Evolutionary conservation across 2,329 filamentous ascomycete species (phyloP).

Genomic region (Rutstroemia sp.): DNA sequence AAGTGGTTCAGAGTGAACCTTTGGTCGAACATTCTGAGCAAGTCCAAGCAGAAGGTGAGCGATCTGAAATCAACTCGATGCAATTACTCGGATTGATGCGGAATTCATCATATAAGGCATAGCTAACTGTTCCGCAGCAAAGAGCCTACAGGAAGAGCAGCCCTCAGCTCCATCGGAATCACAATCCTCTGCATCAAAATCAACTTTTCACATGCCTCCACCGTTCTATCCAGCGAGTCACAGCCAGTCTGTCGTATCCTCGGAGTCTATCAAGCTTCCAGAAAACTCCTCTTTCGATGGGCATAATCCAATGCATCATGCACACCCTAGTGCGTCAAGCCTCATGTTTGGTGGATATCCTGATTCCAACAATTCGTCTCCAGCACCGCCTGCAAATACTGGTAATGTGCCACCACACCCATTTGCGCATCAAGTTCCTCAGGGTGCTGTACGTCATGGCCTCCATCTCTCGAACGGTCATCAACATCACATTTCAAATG

Average conservation of each 20-base stretch:
- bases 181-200: constrained; percentile 22
- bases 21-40: constrained; percentile 5
- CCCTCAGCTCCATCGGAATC: constrained; percentile 20
- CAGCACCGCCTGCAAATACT: constrained; percentile 44
- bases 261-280: constrained; percentile 14
- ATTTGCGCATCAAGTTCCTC: constrained; percentile 16
- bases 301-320: constrained; percentile 38
- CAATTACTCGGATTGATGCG: neutral
- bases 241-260: constrained; percentile 15
- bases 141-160: constrained; percentile 13
- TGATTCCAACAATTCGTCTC: constrained; percentile 51
- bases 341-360: constrained; percentile 49
- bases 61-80: constrained; percentile 10
- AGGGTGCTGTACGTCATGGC: constrained; percentile 13
- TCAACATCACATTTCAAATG: constrained; percentile 22
- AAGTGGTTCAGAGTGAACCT: neutral
- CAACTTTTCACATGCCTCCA: constrained; percentile 37
- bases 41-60: constrained; percentile 15
- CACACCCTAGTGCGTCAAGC: constrained; percentile 47
- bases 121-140: constrained; percentile 3
- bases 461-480: constrained; percentile 22
- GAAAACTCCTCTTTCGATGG: constrained; percentile 19
- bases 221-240: constrained; percentile 35
- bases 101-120: constrained; percentile 1
- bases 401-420: constrained; percentile 33